These are phyloP conservation scores for Aspergillus niger DNA, from an alignment of 2,329 filamentous ascomycete species.

Conservation along the genomic window DNA sequence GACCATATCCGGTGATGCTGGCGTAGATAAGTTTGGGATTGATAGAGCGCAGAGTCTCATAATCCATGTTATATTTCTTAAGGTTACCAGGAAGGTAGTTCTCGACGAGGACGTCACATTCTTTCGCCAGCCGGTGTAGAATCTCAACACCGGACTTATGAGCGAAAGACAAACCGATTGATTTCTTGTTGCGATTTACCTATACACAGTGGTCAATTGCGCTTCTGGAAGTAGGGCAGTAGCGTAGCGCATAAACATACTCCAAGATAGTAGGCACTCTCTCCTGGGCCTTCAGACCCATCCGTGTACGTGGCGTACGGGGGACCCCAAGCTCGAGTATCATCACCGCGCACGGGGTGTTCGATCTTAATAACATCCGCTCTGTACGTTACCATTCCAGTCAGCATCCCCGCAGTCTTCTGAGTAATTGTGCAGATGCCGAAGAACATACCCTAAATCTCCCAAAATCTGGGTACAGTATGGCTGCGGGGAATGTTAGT, in stretches of 20 bases:
- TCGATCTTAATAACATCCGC: slow-evolving; percentile 98
- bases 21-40: slow-evolving; percentile 91
- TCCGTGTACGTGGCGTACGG: slow-evolving; percentile 81
- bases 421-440: not conserved
- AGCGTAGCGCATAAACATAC: slow-evolving; percentile 53
- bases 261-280: slow-evolving; percentile 91
- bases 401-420: not conserved
- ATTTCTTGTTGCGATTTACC: slow-evolving; percentile 98
- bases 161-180: slow-evolving; percentile 86
- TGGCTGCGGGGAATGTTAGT: slow-evolving; percentile 59
- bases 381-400: slow-evolving; percentile 48
- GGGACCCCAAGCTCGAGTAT: slow-evolving; percentile 94
- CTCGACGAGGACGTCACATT: slow-evolving; percentile 91
- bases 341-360: slow-evolving; percentile 86
- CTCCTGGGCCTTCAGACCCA: slow-evolving; percentile 68
- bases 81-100: slow-evolving; percentile 92
- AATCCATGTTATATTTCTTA: slow-evolving; percentile 90
- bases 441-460: slow-evolving; percentile 76
- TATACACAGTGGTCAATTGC: slow-evolving; percentile 40
- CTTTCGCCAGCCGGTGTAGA: slow-evolving; percentile 77
- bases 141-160: slow-evolving; percentile 81
- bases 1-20: slow-evolving; percentile 95
- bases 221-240: not conserved
- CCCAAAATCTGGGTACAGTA: slow-evolving; percentile 97
- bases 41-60: slow-evolving; percentile 73